Percentiles rank a stretch among this genome's conserved stretches.
phyloP scores from a whole-genome alignment of 2,329 filamentous ascomycete genomes.

The Neopestalotiopsis clavispora region DNA sequence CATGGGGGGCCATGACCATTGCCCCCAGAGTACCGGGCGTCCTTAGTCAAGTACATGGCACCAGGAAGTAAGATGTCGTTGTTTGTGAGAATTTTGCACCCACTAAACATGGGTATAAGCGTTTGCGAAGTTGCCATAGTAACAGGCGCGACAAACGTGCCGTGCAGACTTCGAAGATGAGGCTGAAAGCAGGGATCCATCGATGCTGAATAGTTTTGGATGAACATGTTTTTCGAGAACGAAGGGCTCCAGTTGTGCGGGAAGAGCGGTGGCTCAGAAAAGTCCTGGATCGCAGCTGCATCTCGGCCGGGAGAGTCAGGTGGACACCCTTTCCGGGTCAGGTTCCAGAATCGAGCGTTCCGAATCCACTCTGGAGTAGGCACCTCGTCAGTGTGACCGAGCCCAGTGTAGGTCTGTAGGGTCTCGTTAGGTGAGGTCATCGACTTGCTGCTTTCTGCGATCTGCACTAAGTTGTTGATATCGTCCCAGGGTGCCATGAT shows the following conservation, averaged over 20 bases:
- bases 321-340: too few species aligned
- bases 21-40: conserved; percentile 64
- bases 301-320: too few species aligned
- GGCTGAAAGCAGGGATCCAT: conserved; percentile 62
- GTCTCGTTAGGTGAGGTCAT: conserved; percentile 41
- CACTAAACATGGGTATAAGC: conserved; percentile 62
- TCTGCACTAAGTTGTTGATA: conserved; percentile 48
- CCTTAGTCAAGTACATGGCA: conserved; percentile 65
- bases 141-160: conserved; percentile 57
- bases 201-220: conserved; percentile 59
- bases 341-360: too few species aligned
- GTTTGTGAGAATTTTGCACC: conserved; percentile 63
- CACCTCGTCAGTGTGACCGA: too few species aligned
- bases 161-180: conserved; percentile 50
- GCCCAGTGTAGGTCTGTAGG: conserved; percentile 41
- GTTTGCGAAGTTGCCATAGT: conserved; percentile 53
- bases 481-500: conserved; percentile 56
- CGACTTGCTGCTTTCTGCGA: conserved; percentile 42
- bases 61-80: conserved; percentile 67
- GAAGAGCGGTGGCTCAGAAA: conserved; percentile 23
- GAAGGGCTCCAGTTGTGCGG: conserved; percentile 26
- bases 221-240: conserved; percentile 47
- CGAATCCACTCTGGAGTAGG: too few species aligned
- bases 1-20: conserved; percentile 59
- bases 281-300: neutral